Base-by-base conservation (phyloP, 75 land plant genomes). In the Selaginella tamariscina region DNA sequence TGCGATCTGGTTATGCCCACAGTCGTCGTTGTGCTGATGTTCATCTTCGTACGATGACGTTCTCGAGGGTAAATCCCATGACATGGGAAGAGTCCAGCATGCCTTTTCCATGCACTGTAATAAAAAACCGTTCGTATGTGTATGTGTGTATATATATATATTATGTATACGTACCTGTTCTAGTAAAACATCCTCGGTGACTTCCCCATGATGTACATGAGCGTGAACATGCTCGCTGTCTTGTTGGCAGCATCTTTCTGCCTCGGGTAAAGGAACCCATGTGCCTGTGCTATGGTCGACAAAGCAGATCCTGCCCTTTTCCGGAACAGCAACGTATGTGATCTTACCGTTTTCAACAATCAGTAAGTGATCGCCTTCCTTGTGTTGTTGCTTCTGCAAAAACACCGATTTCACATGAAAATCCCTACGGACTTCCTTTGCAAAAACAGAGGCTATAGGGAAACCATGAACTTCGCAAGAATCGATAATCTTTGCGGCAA, bases 141-240 rank as follows among this genome's bases (percentile, higher is more conserved):
- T n/a, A 5, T 5, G 49, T 15, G 5, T 39, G 49, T 39, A 39
- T 5, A 39, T 39, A 5, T 15, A 39, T 15, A 15, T 5, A 39
- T 15, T 5, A 15, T 15, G 15, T 0, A n/a, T n/a, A n/a, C n/a
- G n/a, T n/a, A 77, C 79, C 75, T 77, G 67, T 54, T 77, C 79
- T 0, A 77, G 65, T 0, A 77, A 56, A 57, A 77, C 59, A 62
- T 77, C 79, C 66, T 77, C 66, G 0, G 70, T 72, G 56, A 64
- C 55, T 5, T 72, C 79, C 1, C 75, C 79, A 55, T 72, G 75
- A 49, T 77, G 79, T 0, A 77, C 75, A 31, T 77, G 79, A 15
- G 79, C 79, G 31, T 77, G 79, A 15, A 77, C 75, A 32, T 77
- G 79, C 0, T 64, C 68, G 20, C n/a, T 56, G 20, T 77, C 79